Evolutionary conservation across 441 rosid genomes (phyloP), one percentile per base, ranked within the genome.

Genomic region (Heliophila coronopifolia): DNA sequence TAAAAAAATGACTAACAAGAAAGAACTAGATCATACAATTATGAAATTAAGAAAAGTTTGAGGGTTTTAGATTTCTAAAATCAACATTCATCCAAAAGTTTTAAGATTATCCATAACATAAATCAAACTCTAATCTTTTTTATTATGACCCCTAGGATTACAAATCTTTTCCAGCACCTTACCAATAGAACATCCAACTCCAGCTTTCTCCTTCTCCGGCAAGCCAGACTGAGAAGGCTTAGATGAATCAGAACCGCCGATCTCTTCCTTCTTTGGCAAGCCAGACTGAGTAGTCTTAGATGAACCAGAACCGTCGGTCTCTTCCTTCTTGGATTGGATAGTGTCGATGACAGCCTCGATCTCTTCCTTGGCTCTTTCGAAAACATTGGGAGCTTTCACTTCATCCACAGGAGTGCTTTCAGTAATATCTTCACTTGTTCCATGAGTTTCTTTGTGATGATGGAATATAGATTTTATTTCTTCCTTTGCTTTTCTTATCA

Each of bases 91-190:
- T n/a, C n/a, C n/a, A n/a, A n/a, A n/a, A n/a, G n/a, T n/a, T n/a
- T n/a, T n/a, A n/a, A n/a, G n/a, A n/a, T n/a, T n/a, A n/a, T n/a
- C n/a, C n/a, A n/a, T n/a, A n/a, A n/a, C n/a, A n/a, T n/a, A n/a
- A n/a, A n/a, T n/a, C n/a, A n/a, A n/a, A n/a, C n/a, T n/a, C n/a
- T n/a, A 65, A 31, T 58, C 65, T 9, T 65, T 65, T 4, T 65
- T 65, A 30, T 38, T 5, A 37, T 31, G 31, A 24, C 66, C 60
- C 60, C 40, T 52, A 25, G 80, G 80, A 58, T 71, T 9, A 50
- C 78, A 75, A 6, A 74, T 61, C 52, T 70, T 83, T 25, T 78
- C 83, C 36, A 83, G 45, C 35, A 70, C 68, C 45, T 57, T 55
- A 9, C 81, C 86, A 15, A 78, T 16, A 16, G 60, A 51, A 31